Base-by-base conservation (phyloP, 495 filamentous ascomycete species). In the Patellaria atrata region DNA sequence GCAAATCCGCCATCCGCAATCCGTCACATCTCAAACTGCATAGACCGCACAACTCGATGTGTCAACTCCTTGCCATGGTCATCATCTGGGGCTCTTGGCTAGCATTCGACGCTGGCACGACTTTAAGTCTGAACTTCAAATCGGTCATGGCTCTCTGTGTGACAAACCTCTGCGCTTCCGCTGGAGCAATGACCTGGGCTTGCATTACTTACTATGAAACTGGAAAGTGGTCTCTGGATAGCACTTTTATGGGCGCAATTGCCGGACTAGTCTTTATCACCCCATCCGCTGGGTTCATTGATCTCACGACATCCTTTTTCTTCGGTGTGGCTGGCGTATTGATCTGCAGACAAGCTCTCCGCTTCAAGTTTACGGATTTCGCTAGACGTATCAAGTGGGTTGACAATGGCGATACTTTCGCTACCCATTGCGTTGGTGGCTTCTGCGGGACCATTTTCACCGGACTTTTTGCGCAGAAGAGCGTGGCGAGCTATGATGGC, bases 211-310 rank as follows among this genome's bases (percentile, higher is more conserved):
- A 63, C 35, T 56, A 39, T 22, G 58, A 64, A 22, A 55, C 53
- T 3, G 60, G 65, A 4, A 60, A 58, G 35, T 67, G 61, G 58
- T 61, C 55, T 23, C 43, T 65, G 3, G 64, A 65, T 35, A 55
- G 51, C 3, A 64, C 60, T 0, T 68, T 65, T 45, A 61, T 65
- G 43, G 64, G 64, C 6, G 64, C 63, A 0, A 67, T 68, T 33
- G 51, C 63, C 0, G 64, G 64, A 0, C 44, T 68, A 0, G 64
- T 68, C 1, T 54, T 65, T 39, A 68, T 68, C 35, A 65, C 64
- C 1, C 64, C 63, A 0, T 50, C 56, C 18, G 60, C 62, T 1
- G 61, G 64, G 1, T 61, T 64, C 34, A 56, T 64, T 33, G 61
- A 63, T 27, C 49, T 60, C 44, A 51, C 50, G 1, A 64, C 59